Evolutionary conservation across 2,329 filamentous ascomycete species (phyloP), one percentile per base, ranked within the genome.

Genomic region (Aspergillus ibericus): DNA sequence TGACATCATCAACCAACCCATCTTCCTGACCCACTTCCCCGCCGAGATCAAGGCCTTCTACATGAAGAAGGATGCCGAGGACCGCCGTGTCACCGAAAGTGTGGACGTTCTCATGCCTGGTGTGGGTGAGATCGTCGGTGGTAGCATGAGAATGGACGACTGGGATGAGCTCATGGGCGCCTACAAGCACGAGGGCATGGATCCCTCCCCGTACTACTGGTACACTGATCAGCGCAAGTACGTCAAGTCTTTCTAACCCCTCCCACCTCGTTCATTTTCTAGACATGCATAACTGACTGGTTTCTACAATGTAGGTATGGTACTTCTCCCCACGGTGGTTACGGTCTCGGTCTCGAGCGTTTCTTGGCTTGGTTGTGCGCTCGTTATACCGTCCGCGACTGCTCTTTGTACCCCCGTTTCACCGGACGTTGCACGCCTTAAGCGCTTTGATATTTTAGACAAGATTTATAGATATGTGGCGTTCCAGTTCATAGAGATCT

Each of bases 41-140:
- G 88, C 88, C 59, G 92, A 93, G 80, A 96, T 99, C 83, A 99
- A 99, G 83, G 90, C 95, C 1, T 99, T 99, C 77, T 99, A 99
- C 84, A 99, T 99, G 95, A 89, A 93, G 79, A 93, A 89, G 78
- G 95, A 93, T 68, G 81, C 83, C 44, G 78, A 84, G 29, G 95
- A 99, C 72, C 80, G 78, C 29, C 85, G 93, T 25, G 92, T 97
- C 27, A 99, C 95, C 0, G 93, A 99, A 82, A 92, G 87, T 62
- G 93, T 98, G 13, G 95, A 99, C 65, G 84, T 85, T 59, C 74
- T 89, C 62, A 89, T 99, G 92, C 95, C 95, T 10, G 92, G 92
- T 66, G 95, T 99, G 25, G 95, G 95, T 60, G 95, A 98, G 82
- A 96, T 98, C 71, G 92, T 98, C 2, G 93, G 95, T 62, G 95